Evolutionary conservation across 768 basidiomycete species (phyloP), one percentile per base, ranked within the genome.

Genomic region (Phanerochaete sordida): DNA sequence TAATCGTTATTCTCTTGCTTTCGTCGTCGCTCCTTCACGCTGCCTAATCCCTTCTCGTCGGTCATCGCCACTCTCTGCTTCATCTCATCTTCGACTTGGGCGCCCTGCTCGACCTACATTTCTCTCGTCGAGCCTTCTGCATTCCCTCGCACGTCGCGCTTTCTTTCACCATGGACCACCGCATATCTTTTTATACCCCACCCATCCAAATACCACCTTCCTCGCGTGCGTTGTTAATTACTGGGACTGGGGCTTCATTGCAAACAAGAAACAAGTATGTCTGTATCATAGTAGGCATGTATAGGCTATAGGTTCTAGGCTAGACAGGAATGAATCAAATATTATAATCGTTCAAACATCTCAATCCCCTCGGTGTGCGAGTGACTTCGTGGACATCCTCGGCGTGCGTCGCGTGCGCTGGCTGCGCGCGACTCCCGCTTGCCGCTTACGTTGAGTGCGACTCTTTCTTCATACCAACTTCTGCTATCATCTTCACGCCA

Each of bases 191-290:
- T 39, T 54, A 39, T 54, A 54, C 52, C 52, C 52, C 52, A 54
- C 52, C 52, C 52, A 39, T 24, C 9, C 52, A 43, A 54, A 54
- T 54, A 54, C 52, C 52, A 21, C 52, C 49, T 24, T 51, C 12
- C 47, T 12, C 23, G 47, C 47, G 9, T 48, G 47, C 52, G 30
- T 24, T 26, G 31, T 33, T 54, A 54, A 54, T 54, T 33, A 54
- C 52, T 37, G 52, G 52, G 52, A 37, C 37, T 39, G 52, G 52
- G 52, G 37, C 30, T 54, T 33, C 19, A 30, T 26, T 21, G n/a
- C 24, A 23, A 52, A 54, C 28, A 30, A 44, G 26, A 47, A 30
- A 60, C 24, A 31, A 27, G 13, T 54, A 54, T 54, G 39, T 43
- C 39, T 43, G 39, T 43, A 43, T 43, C 39, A 43, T 43, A 43